Evolutionary conservation across 2,329 filamentous ascomycete genomes (phyloP), one percentile per base, ranked within the genome.

Genomic region (Pseudogymnoascus sp.): DNA sequence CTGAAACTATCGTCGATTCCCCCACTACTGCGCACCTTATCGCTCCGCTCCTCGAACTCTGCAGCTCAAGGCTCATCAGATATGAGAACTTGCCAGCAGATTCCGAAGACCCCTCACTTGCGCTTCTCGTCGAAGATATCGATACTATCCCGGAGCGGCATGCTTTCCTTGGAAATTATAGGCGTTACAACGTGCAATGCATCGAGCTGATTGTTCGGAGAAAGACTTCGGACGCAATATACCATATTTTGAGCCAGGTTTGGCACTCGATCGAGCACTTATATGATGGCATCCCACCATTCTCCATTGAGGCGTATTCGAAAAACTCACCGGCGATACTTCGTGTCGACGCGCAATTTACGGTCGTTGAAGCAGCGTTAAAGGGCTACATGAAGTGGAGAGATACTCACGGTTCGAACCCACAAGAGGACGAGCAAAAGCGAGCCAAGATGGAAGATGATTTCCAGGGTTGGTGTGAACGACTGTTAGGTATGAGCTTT

Each of bases 81-180:
- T 99, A 96, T 73, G 94, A 99, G 73, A 86, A 82, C 64, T 77
- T 97, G 2, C 90, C 91, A 0, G 86, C 93, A 65, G 89, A 96
- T 64, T 88, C 87, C 0, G 83, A 90, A 54, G 87, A 97, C 67
- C 81, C 89, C 1, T 92, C 89, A 0, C 82, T 91, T 62, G 78
- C 90, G 9, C 94, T 96, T 66, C 79, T 99, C 1, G 81, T 91
- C 68, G 92, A 97, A 70, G 94, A 99, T 70, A 95, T 96, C 61
- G 94, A 99, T 70, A 97, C 93, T 0, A 79, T 93, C 18, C 94
- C 94, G 0, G 94, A 99, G 72, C 84, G 91, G 22, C 94, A 99
- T 74, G 91, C 91, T 1, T 99, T 99, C 72, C 81, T 97, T 9
- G 91, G 93, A 3, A 97, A 99, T 70, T 99, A 99, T 73, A 83